phyloP scores from a whole-genome alignment of 1,139 yeast species.

The Geotrichum histeridarum region DNA sequence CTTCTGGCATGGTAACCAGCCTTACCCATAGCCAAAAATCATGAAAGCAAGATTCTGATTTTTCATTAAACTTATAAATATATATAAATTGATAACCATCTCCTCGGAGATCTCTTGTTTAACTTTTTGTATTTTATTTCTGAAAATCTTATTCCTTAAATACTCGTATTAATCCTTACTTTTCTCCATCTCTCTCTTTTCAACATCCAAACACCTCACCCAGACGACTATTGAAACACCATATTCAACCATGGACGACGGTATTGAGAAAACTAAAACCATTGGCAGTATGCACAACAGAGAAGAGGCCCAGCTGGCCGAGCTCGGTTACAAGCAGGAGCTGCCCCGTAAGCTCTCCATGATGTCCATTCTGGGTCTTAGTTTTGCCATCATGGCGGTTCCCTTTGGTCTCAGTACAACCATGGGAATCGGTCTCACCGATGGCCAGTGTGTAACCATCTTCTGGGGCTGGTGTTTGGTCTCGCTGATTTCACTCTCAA shows the following conservation, averaged over 20 bases:
- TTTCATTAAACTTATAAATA: neutral
- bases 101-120: neutral
- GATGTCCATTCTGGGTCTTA: conserved; percentile 20
- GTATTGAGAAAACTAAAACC: conserved; percentile 1
- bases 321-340: conserved; percentile 21
- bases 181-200: neutral
- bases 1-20: too few relatives aligned
- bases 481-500: conserved; percentile 26
- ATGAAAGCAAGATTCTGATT: too few relatives aligned
- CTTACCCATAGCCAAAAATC: too few relatives aligned
- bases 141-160: neutral
- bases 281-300: neutral
- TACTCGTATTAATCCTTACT: neutral
- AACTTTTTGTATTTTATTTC: neutral
- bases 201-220: neutral
- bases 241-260: neutral
- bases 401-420: conserved; percentile 19
- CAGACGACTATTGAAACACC: neutral
- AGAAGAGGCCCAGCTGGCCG: conserved; percentile 16
- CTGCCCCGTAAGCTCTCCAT: conserved; percentile 19
- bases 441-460: conserved; percentile 28
- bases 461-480: conserved; percentile 28
- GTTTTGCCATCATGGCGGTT: conserved; percentile 21
- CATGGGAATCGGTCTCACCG: conserved; percentile 26
- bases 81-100: neutral